These are phyloP conservation scores for Hanseniaspora singularis DNA, from an alignment of 805 yeast genomes.

Conservation along the genomic window DNA sequence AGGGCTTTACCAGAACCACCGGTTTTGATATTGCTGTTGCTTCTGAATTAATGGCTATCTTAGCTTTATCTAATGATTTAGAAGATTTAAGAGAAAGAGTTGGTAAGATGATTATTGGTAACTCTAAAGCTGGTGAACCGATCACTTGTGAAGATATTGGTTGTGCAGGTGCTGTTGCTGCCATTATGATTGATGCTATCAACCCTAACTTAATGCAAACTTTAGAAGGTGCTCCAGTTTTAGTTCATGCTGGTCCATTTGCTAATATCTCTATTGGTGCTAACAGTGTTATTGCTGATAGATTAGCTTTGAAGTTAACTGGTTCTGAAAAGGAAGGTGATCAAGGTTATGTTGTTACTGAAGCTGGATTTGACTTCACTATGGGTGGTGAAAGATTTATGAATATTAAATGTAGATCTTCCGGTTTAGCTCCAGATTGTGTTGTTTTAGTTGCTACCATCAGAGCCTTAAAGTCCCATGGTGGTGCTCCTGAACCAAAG, in stretches of 20 bases:
- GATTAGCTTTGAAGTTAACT: slow-evolving; percentile 65
- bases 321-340: slow-evolving; percentile 44
- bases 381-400: slow-evolving; percentile 86
- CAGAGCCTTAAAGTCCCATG: slow-evolving; percentile 74
- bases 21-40: slow-evolving; percentile 82
- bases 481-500: slow-evolving; percentile 81
- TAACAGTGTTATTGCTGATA: slow-evolving; percentile 70
- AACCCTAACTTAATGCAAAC: slow-evolving; percentile 84
- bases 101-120: slow-evolving; percentile 64
- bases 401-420: slow-evolving; percentile 69
- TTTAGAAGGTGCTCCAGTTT: slow-evolving; percentile 76
- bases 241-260: slow-evolving; percentile 81
- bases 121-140: slow-evolving; percentile 57
- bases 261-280: slow-evolving; percentile 85
- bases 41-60: slow-evolving; percentile 74
- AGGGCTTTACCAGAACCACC: slow-evolving; percentile 56
- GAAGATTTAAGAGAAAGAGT: slow-evolving; percentile 62
- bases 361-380: slow-evolving; percentile 82
- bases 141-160: slow-evolving; percentile 76
- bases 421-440: slow-evolving; percentile 67
- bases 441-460: slow-evolving; percentile 76
- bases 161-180: slow-evolving; percentile 77
- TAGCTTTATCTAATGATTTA: slow-evolving; percentile 61
- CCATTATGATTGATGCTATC: slow-evolving; percentile 66
- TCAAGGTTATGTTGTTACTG: slow-evolving; percentile 71